A percentile compares a stretch with the other conserved stretches of the same genome.
phyloP scores from a whole-genome alignment of 345 rosid species.

The Luvunga scandens region DNA sequence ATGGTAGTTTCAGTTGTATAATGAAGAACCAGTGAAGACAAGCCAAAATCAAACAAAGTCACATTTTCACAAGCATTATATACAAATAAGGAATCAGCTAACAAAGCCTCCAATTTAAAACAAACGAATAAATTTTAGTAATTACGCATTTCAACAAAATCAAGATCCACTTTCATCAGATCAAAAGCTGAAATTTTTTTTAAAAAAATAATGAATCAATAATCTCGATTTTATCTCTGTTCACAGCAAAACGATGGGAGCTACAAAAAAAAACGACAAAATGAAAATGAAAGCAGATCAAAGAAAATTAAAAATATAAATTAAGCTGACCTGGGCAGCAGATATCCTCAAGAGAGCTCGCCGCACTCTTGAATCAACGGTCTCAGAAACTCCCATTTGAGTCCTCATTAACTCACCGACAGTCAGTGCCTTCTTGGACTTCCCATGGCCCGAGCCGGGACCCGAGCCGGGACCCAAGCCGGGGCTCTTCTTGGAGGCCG shows the following conservation, averaged over 20 bases:
- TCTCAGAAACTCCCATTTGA: slow-evolving; percentile 84
- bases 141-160: neutral
- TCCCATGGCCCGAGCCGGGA: slow-evolving; percentile 54
- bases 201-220: neutral
- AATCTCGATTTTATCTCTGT: neutral
- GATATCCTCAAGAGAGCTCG: slow-evolving; percentile 82
- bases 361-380: slow-evolving; percentile 80
- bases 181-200: neutral
- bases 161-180: neutral
- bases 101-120: neutral
- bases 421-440: slow-evolving; percentile 59
- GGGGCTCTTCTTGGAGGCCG: slow-evolving; percentile 65
- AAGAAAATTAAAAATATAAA: slow-evolving; percentile 10
- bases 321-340: slow-evolving; percentile 73
- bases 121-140: neutral
- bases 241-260: slow-evolving; percentile 3
- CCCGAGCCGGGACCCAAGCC: slow-evolving; percentile 61
- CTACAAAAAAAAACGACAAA: neutral
- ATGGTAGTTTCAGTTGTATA: neutral
- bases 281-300: slow-evolving; percentile 16
- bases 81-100: neutral
- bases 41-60: slow-evolving; percentile 6
- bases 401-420: slow-evolving; percentile 90
- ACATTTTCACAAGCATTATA: neutral
- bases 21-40: neutral